Conservation (phyloP, 2,329 filamentous ascomycete species). For the Aaosphaeria pasadenensis region DNA sequence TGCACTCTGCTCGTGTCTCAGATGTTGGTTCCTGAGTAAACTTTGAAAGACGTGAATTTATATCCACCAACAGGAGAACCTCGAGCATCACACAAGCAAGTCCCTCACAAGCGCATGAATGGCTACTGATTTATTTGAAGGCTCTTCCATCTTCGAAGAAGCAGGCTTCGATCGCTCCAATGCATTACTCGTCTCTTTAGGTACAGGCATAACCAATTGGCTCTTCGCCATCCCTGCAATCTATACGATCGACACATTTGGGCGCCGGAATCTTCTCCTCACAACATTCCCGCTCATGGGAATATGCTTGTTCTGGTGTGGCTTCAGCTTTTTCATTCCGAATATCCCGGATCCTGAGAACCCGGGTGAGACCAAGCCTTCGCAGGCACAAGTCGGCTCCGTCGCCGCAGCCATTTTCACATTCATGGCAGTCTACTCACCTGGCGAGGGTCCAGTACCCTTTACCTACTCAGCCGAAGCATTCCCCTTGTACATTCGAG, state of each 20-base stretch:
- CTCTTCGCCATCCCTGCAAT: conserved; percentile 46
- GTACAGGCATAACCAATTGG: conserved; percentile 46
- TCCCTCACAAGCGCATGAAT: conserved; percentile 5
- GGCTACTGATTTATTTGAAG: background rate
- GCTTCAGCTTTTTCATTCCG: conserved; percentile 26
- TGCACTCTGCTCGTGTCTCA: no score
- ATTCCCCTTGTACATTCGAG: conserved; percentile 45
- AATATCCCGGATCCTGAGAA: background rate
- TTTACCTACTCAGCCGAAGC: conserved; percentile 43
- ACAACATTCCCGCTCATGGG: conserved; percentile 49
- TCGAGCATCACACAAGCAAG: conserved; percentile 1
- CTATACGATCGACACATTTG: conserved; percentile 46
- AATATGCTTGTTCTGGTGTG: conserved; percentile 32
- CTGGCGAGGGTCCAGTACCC: conserved; percentile 27
- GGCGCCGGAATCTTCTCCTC: conserved; percentile 42
- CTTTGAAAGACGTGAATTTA: no score
- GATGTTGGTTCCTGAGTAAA: background rate
- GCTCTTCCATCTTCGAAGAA: conserved; percentile 25
- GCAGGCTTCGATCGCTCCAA: conserved; percentile 34
- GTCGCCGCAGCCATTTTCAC: conserved; percentile 46
- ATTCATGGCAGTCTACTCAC: conserved; percentile 47
- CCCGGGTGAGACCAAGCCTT: conserved; percentile 2
- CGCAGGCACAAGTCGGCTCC: conserved; percentile 22
- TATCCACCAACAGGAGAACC: no score
- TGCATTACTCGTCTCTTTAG: conserved; percentile 40